Evolutionary conservation across 1,284 basidiomycete genomes (phyloP).

Genomic region (Cutaneotrichosporon daszewskae): DNA sequence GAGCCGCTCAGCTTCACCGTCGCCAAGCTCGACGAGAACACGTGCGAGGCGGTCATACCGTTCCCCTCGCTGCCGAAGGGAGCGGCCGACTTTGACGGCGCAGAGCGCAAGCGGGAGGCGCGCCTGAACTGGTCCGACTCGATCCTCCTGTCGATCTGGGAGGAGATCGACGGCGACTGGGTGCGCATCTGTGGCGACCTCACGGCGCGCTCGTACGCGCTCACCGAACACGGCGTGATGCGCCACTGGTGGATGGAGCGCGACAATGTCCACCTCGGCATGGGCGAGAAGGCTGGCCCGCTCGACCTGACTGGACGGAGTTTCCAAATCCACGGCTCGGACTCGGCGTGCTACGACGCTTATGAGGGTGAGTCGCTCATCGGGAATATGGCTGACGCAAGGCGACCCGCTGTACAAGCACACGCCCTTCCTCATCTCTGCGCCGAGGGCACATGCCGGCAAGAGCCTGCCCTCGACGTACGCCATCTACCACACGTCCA

Average conservation of each 20-base stretch:
- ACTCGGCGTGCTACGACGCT: slow-evolving; percentile 48
- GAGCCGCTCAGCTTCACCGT: slow-evolving; percentile 27
- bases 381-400: background rate
- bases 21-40: slow-evolving; percentile 16
- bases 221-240: slow-evolving; percentile 44
- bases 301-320: slow-evolving; percentile 41
- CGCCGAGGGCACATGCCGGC: slow-evolving; percentile 24
- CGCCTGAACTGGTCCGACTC: slow-evolving; percentile 30
- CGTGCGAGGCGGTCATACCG: slow-evolving; percentile 23
- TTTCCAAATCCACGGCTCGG: slow-evolving; percentile 41
- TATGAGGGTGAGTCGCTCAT: slow-evolving; percentile 24
- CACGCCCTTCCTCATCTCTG: slow-evolving; percentile 47
- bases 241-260: slow-evolving; percentile 35
- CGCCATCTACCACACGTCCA: slow-evolving; percentile 47
- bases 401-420: slow-evolving; percentile 50
- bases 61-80: slow-evolving; percentile 26
- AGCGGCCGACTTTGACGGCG: slow-evolving; percentile 19
- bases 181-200: slow-evolving; percentile 40
- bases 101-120: slow-evolving; percentile 22
- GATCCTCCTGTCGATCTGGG: slow-evolving; percentile 34
- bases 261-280: slow-evolving; percentile 42
- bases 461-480: slow-evolving; percentile 33
- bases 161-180: slow-evolving; percentile 25
- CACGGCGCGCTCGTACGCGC: slow-evolving; percentile 43
- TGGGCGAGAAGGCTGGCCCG: slow-evolving; percentile 49